phyloP scores from a whole-genome alignment of 352 stramenopile species.

The Lagenidium giganteum region DNA sequence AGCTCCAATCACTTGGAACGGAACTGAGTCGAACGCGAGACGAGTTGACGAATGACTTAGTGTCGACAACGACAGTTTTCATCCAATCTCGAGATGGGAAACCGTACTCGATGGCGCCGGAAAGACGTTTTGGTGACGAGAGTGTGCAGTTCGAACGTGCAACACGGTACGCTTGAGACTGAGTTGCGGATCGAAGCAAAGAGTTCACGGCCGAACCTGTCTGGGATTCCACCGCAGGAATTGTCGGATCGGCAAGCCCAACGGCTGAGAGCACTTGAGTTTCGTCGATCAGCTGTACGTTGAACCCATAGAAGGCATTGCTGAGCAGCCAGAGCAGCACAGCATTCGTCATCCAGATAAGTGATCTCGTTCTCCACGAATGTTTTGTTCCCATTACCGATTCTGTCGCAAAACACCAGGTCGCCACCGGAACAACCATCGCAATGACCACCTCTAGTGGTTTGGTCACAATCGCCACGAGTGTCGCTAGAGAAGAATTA shows the following conservation, averaged over 20 bases:
- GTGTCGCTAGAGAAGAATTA: constrained; percentile 31
- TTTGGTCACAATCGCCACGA: constrained; percentile 29
- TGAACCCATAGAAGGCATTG: constrained; percentile 51
- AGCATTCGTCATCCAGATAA: constrained; percentile 16
- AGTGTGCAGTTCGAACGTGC: constrained; percentile 21
- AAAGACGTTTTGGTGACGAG: constrained; percentile 36
- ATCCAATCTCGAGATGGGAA: constrained; percentile 51
- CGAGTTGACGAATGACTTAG: no score
- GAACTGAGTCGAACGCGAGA: no score
- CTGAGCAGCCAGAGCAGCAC: constrained; percentile 56
- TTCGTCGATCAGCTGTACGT: constrained; percentile 37
- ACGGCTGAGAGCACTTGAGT: constrained; percentile 1
- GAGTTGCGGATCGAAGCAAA: constrained; percentile 24
- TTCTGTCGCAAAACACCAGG: constrained; percentile 52
- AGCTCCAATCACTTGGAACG: no score
- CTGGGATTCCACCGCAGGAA: no score
- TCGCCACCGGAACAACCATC: constrained; percentile 39
- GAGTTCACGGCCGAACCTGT: not conserved
- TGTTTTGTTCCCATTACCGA: constrained; percentile 39
- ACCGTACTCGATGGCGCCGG: constrained; percentile 37
- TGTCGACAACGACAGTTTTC: not conserved
- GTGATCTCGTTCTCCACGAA: not conserved
- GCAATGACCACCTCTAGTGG: constrained; percentile 42
- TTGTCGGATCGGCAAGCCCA: constrained; percentile 17
- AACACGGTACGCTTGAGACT: constrained; percentile 10